phyloP scores from a whole-genome alignment of 2,329 filamentous ascomycete species.

The Aureobasidium subglaciale region DNA sequence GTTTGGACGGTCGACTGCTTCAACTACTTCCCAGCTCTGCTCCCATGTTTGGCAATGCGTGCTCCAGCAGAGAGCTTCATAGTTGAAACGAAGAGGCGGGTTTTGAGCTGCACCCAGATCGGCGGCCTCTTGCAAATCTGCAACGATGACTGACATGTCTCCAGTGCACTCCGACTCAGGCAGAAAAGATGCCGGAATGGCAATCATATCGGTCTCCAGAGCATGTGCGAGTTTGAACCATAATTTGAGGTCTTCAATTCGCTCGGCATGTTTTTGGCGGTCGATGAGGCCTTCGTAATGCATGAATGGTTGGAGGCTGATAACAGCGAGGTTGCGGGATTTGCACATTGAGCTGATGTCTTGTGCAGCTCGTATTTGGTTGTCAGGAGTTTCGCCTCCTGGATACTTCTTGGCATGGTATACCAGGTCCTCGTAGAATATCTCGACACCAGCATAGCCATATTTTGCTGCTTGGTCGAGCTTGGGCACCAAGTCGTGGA shows the following conservation, averaged over 20 bases:
- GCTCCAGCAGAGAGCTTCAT: conserved; percentile 68
- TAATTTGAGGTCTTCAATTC: conserved; percentile 56
- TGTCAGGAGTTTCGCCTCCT: conserved; percentile 38
- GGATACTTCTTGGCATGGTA: conserved; percentile 48
- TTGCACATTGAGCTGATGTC: conserved; percentile 53
- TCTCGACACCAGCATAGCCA: conserved; percentile 63
- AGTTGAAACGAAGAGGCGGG: conserved; percentile 57
- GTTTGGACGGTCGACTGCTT: conserved; percentile 27
- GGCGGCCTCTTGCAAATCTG: conserved; percentile 58
- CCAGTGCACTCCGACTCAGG: conserved; percentile 40
- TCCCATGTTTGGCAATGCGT: conserved; percentile 67
- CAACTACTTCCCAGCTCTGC: conserved; percentile 60
- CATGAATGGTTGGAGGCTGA: conserved; percentile 70
- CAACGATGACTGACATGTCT: conserved; percentile 50
- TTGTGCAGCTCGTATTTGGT: conserved; percentile 50
- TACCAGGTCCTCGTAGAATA: conserved; percentile 69
- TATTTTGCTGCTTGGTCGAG: conserved; percentile 59
- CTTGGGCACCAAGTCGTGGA: conserved; percentile 61
- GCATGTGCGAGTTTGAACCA: conserved; percentile 63
- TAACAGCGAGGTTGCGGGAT: conserved; percentile 48
- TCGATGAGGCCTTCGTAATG: conserved; percentile 70
- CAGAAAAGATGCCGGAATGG: conserved; percentile 67
- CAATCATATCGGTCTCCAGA: conserved; percentile 63
- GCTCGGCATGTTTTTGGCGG: conserved; percentile 49
- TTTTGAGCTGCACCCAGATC: conserved; percentile 55